Base-by-base conservation (phyloP, 768 basidiomycete genomes). In the Suillus decipiens region DNA sequence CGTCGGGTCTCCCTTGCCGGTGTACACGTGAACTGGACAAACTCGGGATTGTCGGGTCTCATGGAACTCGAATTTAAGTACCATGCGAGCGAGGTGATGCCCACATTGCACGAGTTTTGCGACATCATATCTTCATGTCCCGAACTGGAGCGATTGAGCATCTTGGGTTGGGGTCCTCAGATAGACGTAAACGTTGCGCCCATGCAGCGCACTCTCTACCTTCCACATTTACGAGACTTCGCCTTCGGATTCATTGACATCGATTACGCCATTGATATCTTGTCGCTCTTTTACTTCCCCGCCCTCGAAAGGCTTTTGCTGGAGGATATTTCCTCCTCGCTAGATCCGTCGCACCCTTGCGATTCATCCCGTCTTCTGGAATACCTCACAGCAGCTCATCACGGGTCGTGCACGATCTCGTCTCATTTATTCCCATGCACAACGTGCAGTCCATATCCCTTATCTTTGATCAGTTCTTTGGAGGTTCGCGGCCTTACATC, bases 21-120 rank as follows among this genome's bases (percentile, higher is more conserved):
- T 0, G 86, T 86, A 19, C 87, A 88, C 66, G 70, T 87, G 57
- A 79, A 86, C 60, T 88, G 87, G 86, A 51, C 72, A 2, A 67
- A 60, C 12, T 78, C 79, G 8, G 68, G 77, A 12, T 72, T 87
- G 57, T 68, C 66, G 7, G 77, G 79, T 62, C 79, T 88, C 17
- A 74, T 75, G 22, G 76, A 73, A 33, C 73, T 88, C 41, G 82
- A 85, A 65, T 73, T 88, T 67, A 84, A 80, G 65, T 88, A 84
- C 66, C 84, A 86, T 19, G 80, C 87, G 1, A 75, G 68, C 43
- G 82, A 86, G 45, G 84, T 88, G n/a, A 80, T 82, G 75, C 87
- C 87, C 1, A 79, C 78, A 6, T 66, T 84, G 54, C 65, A 71
- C 0, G 78, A 85, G 59, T 87, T 88, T 64, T 63, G 66, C 10